A percentile compares a stretch with the other conserved stretches of the same genome.
These are phyloP conservation scores for Hanseniaspora vineae DNA, from an alignment of 805 yeast species.

Conservation along the genomic window DNA sequence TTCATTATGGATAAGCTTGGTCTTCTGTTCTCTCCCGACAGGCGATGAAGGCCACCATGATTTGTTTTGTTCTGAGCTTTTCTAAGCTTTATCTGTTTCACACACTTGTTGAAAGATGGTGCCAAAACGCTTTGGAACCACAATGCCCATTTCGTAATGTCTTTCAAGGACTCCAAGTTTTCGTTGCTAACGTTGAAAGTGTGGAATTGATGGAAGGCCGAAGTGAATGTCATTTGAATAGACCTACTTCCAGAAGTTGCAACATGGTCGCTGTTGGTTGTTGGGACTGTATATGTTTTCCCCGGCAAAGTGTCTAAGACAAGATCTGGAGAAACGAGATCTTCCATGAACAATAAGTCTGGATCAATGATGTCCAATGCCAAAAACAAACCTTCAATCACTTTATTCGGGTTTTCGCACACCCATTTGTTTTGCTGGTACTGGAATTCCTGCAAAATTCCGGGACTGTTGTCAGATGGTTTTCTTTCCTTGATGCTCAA, in stretches of 20 bases:
- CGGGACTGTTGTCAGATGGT: constrained; percentile 14
- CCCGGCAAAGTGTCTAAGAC: constrained; percentile 4
- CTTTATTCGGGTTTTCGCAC: constrained; percentile 17
- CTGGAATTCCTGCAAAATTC: constrained; percentile 21
- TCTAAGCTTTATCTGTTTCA: background rate
- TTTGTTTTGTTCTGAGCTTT: background rate
- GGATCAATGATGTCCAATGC: constrained; percentile 13
- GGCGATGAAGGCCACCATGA: background rate
- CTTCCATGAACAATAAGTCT: constrained; percentile 15
- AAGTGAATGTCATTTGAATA: constrained; percentile 10
- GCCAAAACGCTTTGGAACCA: constrained; percentile 17
- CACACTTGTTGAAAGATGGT: constrained; percentile 2
- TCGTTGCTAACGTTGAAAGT: constrained; percentile 21
- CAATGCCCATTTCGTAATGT: constrained; percentile 18
- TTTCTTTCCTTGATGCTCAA: constrained; percentile 14
- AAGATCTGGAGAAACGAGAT: constrained; percentile 14
- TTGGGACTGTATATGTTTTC: background rate
- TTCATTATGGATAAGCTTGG: constrained; percentile 21
- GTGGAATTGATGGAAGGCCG: constrained; percentile 12
- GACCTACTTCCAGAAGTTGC: background rate
- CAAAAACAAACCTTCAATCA: constrained; percentile 16
- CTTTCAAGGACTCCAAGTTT: constrained; percentile 15
- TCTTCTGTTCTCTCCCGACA: constrained; percentile 8
- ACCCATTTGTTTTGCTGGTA: constrained; percentile 17
- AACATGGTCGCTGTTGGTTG: too few relatives aligned